Evolutionary conservation across 306 rosid species (phyloP).

Genomic region (Malus sieversii): DNA sequence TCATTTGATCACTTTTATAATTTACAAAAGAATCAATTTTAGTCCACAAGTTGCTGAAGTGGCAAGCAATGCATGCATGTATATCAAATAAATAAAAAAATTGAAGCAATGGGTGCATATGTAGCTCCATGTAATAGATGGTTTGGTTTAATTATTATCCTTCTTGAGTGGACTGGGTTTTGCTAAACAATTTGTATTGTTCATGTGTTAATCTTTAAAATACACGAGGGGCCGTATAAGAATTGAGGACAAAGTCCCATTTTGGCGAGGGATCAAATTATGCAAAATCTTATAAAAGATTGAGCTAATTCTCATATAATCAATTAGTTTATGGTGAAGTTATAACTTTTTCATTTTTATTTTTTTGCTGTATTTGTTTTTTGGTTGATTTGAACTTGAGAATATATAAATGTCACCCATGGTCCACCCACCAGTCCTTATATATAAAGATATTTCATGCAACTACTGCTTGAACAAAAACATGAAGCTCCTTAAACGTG

Average conservation of each 20-base stretch:
- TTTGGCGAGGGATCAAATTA: no score
- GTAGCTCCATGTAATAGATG: neutral
- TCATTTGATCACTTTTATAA: no score
- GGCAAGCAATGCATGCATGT: neutral
- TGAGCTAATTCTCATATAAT: no score
- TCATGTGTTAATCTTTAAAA: no score
- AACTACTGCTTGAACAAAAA: neutral
- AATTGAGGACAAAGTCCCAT: no score
- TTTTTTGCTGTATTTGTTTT: neutral
- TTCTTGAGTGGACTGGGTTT: no score
- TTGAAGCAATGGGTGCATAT: neutral
- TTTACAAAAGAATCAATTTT: neutral
- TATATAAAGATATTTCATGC: neutral
- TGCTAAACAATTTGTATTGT: no score
- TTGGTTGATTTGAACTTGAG: neutral
- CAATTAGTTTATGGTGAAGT: rapidly evolving
- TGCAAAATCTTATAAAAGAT: no score
- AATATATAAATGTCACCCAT: neutral
- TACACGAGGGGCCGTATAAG: no score
- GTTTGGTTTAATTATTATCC: no score
- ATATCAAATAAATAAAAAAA: neutral
- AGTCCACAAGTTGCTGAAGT: neutral
- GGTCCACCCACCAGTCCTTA: neutral
- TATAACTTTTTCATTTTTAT: no score
- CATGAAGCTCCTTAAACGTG: neutral